Evolutionary conservation across 805 yeast species (phyloP).

Genomic region (Wickerhamiella azyma): DNA sequence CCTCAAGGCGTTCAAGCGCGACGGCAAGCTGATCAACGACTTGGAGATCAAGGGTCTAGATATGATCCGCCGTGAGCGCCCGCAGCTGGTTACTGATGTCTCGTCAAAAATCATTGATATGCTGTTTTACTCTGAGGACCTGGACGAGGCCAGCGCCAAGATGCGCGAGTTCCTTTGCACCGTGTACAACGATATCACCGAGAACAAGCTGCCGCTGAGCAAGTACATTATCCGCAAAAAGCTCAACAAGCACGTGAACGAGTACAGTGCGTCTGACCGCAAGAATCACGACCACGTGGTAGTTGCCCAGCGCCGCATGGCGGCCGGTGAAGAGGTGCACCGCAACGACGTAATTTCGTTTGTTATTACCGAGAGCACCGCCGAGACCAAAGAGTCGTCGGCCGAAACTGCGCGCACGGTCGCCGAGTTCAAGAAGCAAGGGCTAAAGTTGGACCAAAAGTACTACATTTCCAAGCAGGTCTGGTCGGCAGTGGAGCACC

Average conservation of each 20-base stretch:
- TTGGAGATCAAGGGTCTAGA: slow-evolving; percentile 94
- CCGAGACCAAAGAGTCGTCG: slow-evolving; percentile 33
- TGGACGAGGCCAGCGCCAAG: slow-evolving; percentile 51
- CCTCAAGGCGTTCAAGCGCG: slow-evolving; percentile 41
- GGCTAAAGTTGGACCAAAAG: slow-evolving; percentile 54
- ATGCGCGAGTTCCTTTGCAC: slow-evolving; percentile 60
- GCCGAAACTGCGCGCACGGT: slow-evolving; percentile 80
- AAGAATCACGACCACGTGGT: slow-evolving; percentile 73
- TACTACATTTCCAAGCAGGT: slow-evolving; percentile 82
- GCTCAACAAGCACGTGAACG: slow-evolving; percentile 75
- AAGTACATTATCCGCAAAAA: slow-evolving; percentile 73
- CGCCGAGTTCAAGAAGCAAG: slow-evolving; percentile 46
- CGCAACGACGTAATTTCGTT: slow-evolving; percentile 86
- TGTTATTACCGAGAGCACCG: slow-evolving; percentile 47
- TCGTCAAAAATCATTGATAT: slow-evolving; percentile 63
- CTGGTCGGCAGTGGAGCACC: slow-evolving; percentile 22
- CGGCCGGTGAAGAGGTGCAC: slow-evolving; percentile 72
- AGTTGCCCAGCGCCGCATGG: slow-evolving; percentile 69
- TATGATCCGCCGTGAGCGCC: slow-evolving; percentile 91
- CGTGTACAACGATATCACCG: slow-evolving; percentile 42
- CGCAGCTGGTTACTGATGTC: slow-evolving; percentile 81
- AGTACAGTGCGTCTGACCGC: slow-evolving; percentile 66
- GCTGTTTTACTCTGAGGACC: slow-evolving; percentile 59
- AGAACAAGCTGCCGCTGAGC: slow-evolving; percentile 47
- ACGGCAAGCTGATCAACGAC: slow-evolving; percentile 41